Evolutionary conservation across 2,329 filamentous ascomycete species (phyloP), one percentile per base, ranked within the genome.

Genomic region (Fusarium sp.): DNA sequence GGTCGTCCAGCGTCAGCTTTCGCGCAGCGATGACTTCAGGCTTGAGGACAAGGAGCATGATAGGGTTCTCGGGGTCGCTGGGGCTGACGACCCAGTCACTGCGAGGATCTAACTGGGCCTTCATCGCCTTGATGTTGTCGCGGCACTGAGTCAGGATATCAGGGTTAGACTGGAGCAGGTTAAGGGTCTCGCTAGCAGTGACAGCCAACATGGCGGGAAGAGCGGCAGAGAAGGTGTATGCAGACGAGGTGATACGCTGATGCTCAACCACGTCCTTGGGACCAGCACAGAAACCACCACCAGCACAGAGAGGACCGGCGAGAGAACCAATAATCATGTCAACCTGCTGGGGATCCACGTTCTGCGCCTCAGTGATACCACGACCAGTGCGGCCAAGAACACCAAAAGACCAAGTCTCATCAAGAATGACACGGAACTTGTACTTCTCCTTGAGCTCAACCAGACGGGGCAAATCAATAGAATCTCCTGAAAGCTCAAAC

Each of bases 241-340:
- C 92, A 2, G 93, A 90, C 6, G 95, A 93, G 10, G 93, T 94
- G 75, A 99, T 95, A 71, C 96, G 94, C 82, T 99, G 96, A 77
- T 99, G 96, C 79, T 97, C 93, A 18, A 98, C 93, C 18, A 98
- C 95, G 77, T 98, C 96, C 69, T 91, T 91, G 39, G 91, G 91
- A 18, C 95, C 95, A 17, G 95, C 95, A 78, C 96, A 99, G 84
- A 99, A 99, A 17, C 96, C 96, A 72, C 97, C 96, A 57, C 95
- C 95, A 11, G 93, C 94, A 76, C 95, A 96, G 38, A 99, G 86
- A 17, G 95, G 92, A 3, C 96, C 95, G 14, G 95, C 91, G 45
- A 99, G 88, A 36, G 94, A 97, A 43, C 97, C 96, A 53, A 98
- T 88, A 72, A 99, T 95, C 94, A 99, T 98, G 82, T 99, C 96